Conservation (phyloP, 495 filamentous ascomycete species). For the Aspergillus cavernicola region DNA sequence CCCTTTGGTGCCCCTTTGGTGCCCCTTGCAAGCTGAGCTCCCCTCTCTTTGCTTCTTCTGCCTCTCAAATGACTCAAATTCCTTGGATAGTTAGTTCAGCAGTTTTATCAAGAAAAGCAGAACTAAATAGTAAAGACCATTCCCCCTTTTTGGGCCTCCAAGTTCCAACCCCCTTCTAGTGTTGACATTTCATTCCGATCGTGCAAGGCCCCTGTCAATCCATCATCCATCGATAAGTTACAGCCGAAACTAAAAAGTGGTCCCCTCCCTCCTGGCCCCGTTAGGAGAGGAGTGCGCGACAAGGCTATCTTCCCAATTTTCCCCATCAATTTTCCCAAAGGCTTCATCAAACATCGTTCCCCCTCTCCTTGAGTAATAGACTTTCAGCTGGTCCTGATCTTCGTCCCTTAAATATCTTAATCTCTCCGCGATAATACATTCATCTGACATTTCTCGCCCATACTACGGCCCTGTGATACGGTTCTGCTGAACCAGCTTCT, state of each 20-base stretch:
- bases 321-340: constrained; percentile 4
- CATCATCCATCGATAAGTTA: neutral
- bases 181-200: constrained; percentile 17
- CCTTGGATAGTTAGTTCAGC: neutral
- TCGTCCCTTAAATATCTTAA: constrained; percentile 12
- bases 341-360: constrained; percentile 5
- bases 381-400: constrained; percentile 26
- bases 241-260: constrained; percentile 16
- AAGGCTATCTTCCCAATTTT: constrained; percentile 11
- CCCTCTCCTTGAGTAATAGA: constrained; percentile 3
- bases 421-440: constrained; percentile 6
- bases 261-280: constrained; percentile 10
- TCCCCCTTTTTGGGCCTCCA: constrained; percentile 13
- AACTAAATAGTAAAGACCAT: no score
- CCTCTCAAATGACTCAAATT: neutral
- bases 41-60: constrained; percentile 1
- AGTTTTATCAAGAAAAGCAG: neutral
- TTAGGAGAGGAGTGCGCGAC: constrained; percentile 5
- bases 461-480: neutral
- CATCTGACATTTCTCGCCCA: neutral
- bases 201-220: constrained; percentile 20
- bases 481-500: neutral
- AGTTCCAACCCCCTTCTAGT: neutral
- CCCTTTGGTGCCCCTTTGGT: constrained; percentile 12
- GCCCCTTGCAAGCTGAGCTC: neutral